These are phyloP conservation scores for Phytopythium kandeliae DNA, from an alignment of 352 stramenopile genomes.

Conservation along the genomic window DNA sequence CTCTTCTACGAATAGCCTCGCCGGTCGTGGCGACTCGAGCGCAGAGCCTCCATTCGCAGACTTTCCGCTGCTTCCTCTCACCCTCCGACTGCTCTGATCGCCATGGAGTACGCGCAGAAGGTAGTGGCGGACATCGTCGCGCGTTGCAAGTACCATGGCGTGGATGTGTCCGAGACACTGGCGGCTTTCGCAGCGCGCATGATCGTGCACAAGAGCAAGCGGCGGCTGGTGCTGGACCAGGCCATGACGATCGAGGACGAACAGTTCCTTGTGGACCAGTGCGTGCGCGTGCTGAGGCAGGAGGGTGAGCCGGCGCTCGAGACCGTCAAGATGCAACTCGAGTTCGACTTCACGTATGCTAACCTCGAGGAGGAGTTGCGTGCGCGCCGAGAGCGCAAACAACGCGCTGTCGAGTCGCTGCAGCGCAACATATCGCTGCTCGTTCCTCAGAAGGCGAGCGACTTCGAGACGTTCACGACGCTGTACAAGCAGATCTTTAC, in stretches of 20 bases:
- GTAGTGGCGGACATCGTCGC: constrained; percentile 71
- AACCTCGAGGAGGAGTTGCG: constrained; percentile 74
- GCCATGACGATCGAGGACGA: constrained; percentile 66
- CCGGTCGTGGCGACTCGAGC: no score
- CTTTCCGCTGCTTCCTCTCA: background rate
- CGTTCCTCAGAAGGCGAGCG: constrained; percentile 65
- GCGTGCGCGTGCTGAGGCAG: constrained; percentile 68
- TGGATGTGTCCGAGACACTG: constrained; percentile 84
- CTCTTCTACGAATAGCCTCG: background rate
- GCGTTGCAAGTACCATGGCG: constrained; percentile 62
- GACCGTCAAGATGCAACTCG: constrained; percentile 95
- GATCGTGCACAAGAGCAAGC: constrained; percentile 61
- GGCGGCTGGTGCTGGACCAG: constrained; percentile 66
- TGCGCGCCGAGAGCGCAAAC: constrained; percentile 41
- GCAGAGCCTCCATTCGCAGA: background rate
- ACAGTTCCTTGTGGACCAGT: constrained; percentile 70
- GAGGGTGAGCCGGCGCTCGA: constrained; percentile 79
- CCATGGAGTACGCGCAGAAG: constrained; percentile 58
- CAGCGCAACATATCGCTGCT: constrained; percentile 73
- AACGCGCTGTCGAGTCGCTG: constrained; percentile 54
- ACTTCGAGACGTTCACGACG: constrained; percentile 89
- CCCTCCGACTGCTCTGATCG: background rate
- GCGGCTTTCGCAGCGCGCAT: constrained; percentile 80
- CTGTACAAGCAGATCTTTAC: constrained; percentile 91
- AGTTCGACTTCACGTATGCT: constrained; percentile 90